These are phyloP conservation scores for Knoxia roxburghii DNA, from an alignment of 257 asterid species.

Conservation along the genomic window DNA sequence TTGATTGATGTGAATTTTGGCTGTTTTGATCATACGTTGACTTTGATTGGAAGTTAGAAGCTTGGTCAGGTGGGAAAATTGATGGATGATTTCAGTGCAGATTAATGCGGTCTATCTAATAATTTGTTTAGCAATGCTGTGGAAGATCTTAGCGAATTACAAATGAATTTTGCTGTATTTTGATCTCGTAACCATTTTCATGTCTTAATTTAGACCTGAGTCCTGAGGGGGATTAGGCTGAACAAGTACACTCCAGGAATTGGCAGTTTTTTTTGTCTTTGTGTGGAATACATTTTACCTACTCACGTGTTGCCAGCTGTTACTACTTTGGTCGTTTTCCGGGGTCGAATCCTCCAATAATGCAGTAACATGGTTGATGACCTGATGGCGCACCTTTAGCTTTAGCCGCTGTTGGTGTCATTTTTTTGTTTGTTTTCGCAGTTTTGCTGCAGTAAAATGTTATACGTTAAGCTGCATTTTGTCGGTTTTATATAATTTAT, in stretches of 20 bases:
- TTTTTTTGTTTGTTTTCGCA: background rate
- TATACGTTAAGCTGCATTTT: background rate
- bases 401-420: background rate
- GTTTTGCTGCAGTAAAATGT: background rate
- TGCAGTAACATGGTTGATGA: background rate
- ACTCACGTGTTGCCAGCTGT: slow-evolving; percentile 14
- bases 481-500: background rate
- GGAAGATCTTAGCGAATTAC: slow-evolving; percentile 6
- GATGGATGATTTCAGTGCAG: slow-evolving; percentile 1
- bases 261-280: background rate
- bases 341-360: background rate
- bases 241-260: background rate
- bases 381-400: background rate
- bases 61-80: background rate
- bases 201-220: background rate
- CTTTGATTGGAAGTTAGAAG: slow-evolving; percentile 9
- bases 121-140: background rate
- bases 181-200: background rate
- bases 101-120: background rate
- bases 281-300: background rate
- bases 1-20: too few species aligned
- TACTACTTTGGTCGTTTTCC: background rate
- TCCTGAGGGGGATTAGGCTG: background rate
- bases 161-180: background rate
- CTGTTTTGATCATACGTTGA: slow-evolving; percentile 1